These are phyloP conservation scores for Exidia glandulosa DNA, from an alignment of 768 basidiomycete genomes.

Conservation along the genomic window DNA sequence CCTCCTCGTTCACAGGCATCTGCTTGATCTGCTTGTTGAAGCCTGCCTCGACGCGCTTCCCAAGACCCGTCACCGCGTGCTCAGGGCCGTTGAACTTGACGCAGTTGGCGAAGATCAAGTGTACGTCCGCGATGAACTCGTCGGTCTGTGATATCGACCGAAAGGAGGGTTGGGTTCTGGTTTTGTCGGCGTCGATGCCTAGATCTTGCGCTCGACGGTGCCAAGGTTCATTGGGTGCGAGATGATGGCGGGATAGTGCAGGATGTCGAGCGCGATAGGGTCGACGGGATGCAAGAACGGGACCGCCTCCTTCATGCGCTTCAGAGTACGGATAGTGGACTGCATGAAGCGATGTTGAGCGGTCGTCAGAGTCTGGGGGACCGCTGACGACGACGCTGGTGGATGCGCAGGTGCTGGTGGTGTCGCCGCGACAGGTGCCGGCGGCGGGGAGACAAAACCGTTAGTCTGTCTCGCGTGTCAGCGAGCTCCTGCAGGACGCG, in stretches of 20 bases:
- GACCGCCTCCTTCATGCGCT: constrained; percentile 72
- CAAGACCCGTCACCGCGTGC: constrained; percentile 68
- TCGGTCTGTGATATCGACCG: constrained; percentile 70
- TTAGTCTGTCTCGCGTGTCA: constrained; percentile 11
- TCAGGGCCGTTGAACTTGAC: constrained; percentile 88
- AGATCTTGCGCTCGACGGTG: constrained; percentile 83
- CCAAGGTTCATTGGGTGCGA: constrained; percentile 89
- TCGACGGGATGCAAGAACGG: constrained; percentile 88
- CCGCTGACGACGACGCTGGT: too few relatives aligned
- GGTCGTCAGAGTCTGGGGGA: constrained; percentile 46
- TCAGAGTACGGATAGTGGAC: constrained; percentile 68
- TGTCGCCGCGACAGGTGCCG: too few relatives aligned
- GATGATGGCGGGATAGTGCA: constrained; percentile 81
- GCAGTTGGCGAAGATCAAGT: constrained; percentile 81
- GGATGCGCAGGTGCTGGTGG: too few relatives aligned
- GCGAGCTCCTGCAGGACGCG: constrained; percentile 1
- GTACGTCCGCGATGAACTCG: constrained; percentile 77
- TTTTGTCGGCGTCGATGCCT: constrained; percentile 66
- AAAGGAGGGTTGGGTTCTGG: constrained; percentile 58
- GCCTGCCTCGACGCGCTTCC: constrained; percentile 66
- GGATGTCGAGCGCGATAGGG: constrained; percentile 67
- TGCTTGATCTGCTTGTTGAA: constrained; percentile 86
- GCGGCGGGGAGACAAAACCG: constrained; percentile 19
- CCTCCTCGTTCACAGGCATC: constrained; percentile 67
- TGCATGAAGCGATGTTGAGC: constrained; percentile 73